Conservation (phyloP, 2,329 filamentous ascomycete genomes). For the Xylaria sp. region DNA sequence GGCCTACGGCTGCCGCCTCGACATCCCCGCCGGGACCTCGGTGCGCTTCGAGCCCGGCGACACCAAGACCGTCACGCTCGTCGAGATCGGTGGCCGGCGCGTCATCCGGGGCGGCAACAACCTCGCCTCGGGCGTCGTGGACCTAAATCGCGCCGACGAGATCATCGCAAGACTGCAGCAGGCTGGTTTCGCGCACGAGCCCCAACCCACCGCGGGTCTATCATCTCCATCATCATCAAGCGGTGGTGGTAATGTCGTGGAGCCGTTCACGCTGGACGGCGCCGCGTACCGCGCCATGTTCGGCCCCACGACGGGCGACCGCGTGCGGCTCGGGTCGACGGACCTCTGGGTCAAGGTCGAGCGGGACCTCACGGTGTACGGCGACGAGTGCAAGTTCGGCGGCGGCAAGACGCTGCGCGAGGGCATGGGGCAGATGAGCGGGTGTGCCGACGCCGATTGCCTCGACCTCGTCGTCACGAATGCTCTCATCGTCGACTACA, state of each 20-base stretch:
- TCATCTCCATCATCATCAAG: slow-evolving; percentile 38
- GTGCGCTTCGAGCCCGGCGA: slow-evolving; percentile 95
- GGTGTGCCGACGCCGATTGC: slow-evolving; percentile 75
- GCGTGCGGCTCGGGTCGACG: slow-evolving; percentile 83
- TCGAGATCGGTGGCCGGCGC: slow-evolving; percentile 85
- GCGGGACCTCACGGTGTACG: slow-evolving; percentile 83
- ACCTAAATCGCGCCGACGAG: slow-evolving; percentile 69
- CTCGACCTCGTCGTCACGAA: slow-evolving; percentile 91
- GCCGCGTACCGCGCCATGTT: slow-evolving; percentile 88
- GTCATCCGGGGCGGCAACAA: slow-evolving; percentile 87
- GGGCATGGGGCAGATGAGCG: slow-evolving; percentile 93
- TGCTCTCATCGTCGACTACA: slow-evolving; percentile 89
- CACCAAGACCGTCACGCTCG: slow-evolving; percentile 86
- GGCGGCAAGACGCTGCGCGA: slow-evolving; percentile 94
- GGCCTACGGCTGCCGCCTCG: slow-evolving; percentile 86
- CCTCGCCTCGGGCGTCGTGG: slow-evolving; percentile 78
- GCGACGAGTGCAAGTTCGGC: slow-evolving; percentile 95
- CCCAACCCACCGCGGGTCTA: slow-evolving; percentile 69
- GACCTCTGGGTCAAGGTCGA: slow-evolving; percentile 93
- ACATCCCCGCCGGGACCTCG: slow-evolving; percentile 91
- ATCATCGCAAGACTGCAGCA: slow-evolving; percentile 75
- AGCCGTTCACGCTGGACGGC: slow-evolving; percentile 77
- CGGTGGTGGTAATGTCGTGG: slow-evolving; percentile 63
- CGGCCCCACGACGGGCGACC: slow-evolving; percentile 88
- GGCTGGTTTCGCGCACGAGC: slow-evolving; percentile 81